These are phyloP conservation scores for Neofusicoccum parvum DNA, from an alignment of 2,329 filamentous ascomycete genomes.

Conservation along the genomic window DNA sequence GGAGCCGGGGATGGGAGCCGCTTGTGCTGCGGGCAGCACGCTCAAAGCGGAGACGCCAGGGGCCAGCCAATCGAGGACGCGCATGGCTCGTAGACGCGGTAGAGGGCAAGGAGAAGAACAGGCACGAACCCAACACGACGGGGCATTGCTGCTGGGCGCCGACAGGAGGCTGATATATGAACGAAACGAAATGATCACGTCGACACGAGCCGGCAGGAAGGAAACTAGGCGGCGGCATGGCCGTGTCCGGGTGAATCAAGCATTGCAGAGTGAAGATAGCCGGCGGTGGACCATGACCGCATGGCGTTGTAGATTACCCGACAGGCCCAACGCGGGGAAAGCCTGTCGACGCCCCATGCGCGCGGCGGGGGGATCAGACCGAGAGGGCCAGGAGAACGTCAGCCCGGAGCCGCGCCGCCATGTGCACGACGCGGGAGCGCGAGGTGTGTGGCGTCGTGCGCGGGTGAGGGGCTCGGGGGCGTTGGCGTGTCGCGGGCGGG, in stretches of 20 bases:
- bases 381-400: not conserved
- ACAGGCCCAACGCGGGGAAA: not conserved
- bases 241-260: not conserved
- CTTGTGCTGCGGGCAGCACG: conserved; percentile 18
- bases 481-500: not conserved
- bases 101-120: not conserved
- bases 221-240: not conserved
- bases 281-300: not conserved
- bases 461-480: not conserved
- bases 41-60: conserved; percentile 3
- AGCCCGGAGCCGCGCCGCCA: not conserved
- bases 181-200: not conserved
- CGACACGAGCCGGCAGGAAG: not conserved
- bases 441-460: not conserved
- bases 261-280: not conserved
- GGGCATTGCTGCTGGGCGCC: not conserved
- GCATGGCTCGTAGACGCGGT: not conserved
- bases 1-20: conserved; percentile 28
- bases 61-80: not conserved
- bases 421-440: conserved; percentile 1
- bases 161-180: not conserved
- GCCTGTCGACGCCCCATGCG: conserved; percentile 3
- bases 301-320: conserved; percentile 15
- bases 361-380: not conserved
- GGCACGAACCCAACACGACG: not conserved